These are phyloP conservation scores for Trametes sp. DNA, from an alignment of 1,284 basidiomycete species.

Conservation along the genomic window DNA sequence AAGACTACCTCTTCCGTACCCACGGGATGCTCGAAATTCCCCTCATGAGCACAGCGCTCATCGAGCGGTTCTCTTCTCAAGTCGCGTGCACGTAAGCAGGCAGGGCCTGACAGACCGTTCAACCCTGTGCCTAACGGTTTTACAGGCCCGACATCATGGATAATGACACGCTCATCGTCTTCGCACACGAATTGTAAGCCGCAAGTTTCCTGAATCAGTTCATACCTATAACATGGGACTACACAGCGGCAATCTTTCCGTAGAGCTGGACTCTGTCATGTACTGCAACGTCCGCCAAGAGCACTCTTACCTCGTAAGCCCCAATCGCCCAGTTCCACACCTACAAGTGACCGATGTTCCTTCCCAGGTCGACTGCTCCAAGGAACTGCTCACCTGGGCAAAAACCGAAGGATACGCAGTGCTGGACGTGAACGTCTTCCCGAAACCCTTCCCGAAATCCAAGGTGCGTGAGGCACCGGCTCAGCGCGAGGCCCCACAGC, in stretches of 20 bases:
- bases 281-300: conserved; percentile 80
- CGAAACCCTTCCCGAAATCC: conserved; percentile 60
- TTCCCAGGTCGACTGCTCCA: conserved; percentile 84
- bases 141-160: conserved; percentile 70
- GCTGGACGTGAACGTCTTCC: conserved; percentile 89
- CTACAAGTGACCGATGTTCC: too few relatives aligned
- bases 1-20: conserved; percentile 76
- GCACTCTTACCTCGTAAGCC: conserved; percentile 78
- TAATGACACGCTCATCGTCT: conserved; percentile 77
- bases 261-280: conserved; percentile 77
- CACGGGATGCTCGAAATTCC: conserved; percentile 86
- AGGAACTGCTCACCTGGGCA: conserved; percentile 82
- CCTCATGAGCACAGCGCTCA: conserved; percentile 68
- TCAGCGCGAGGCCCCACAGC: neutral
- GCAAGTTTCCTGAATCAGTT: too few relatives aligned
- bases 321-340: neutral
- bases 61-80: conserved; percentile 78
- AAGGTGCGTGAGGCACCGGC: conserved; percentile 40
- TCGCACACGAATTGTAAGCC: conserved; percentile 93
- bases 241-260: conserved; percentile 82
- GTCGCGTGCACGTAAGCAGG: conserved; percentile 83
- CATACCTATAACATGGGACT: neutral
- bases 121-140: too few relatives aligned
- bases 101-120: too few relatives aligned
- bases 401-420: conserved; percentile 70